These are phyloP conservation scores for Fusarium longipes DNA, from an alignment of 2,329 filamentous ascomycete species.

Conservation along the genomic window DNA sequence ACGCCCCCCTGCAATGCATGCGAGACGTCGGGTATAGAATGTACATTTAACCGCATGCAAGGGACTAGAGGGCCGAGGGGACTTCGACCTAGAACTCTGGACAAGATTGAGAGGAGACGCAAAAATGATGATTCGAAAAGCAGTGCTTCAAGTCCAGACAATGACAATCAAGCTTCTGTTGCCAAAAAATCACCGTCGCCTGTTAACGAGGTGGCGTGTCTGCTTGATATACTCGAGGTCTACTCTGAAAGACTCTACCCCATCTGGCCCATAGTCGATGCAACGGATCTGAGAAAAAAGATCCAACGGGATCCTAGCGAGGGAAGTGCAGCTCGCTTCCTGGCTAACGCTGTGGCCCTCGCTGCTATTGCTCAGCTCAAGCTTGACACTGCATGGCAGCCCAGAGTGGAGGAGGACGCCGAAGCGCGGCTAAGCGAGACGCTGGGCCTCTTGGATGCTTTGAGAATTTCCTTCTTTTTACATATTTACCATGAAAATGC, in stretches of 20 bases:
- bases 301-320: constrained; percentile 49
- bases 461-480: constrained; percentile 62
- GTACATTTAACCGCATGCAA: constrained; percentile 61
- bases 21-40: constrained; percentile 57
- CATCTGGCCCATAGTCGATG: constrained; percentile 63
- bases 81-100: constrained; percentile 58
- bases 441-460: constrained; percentile 52
- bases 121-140: constrained; percentile 19
- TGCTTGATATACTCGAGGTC: constrained; percentile 52
- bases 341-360: constrained; percentile 60
- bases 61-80: constrained; percentile 59
- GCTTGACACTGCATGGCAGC: constrained; percentile 50
- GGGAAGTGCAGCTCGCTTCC: constrained; percentile 52
- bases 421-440: constrained; percentile 45
- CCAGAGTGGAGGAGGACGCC: constrained; percentile 46
- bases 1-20: constrained; percentile 60
- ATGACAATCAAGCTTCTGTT: constrained; percentile 1
- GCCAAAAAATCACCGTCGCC: constrained; percentile 20
- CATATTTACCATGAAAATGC: constrained; percentile 65
- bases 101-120: constrained; percentile 52
- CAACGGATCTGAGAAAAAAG: constrained; percentile 54
- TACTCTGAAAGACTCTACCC: constrained; percentile 63
- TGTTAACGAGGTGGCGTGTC: constrained; percentile 44
- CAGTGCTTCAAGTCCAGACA: constrained; percentile 14
- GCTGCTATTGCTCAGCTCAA: constrained; percentile 62